Evolutionary conservation across 768 basidiomycete species (phyloP), one percentile per base, ranked within the genome.

Genomic region (Symmetrospora coprosmae): DNA sequence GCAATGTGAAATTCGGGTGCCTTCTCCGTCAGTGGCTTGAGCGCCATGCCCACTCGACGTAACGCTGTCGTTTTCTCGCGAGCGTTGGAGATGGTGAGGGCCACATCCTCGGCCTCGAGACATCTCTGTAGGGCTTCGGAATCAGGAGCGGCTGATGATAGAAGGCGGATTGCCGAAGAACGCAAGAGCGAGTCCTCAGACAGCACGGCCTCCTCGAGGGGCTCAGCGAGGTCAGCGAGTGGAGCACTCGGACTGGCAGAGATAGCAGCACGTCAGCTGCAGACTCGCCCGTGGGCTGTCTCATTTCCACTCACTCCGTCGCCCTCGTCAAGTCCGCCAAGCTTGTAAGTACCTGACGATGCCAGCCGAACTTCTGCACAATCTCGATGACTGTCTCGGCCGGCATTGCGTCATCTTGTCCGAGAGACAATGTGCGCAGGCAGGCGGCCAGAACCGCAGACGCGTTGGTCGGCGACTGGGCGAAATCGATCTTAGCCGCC

Each of bases 1-100:
- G 35, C 61, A 6, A 62, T 33, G 17, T 59, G 27, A 2, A 62
- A 17, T 50, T 45, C 63, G 40, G 33, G 35, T 40, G 6, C 61
- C 28, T 43, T 47, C 0, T 23, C 19, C 0, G 25, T 41, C 16
- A 31, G 21, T 4, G 11, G 28, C 21, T 68, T 41, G 1, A 70
- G 63, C 7, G 69, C 60, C 2, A 66, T 78, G 1, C 78, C 82
- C 2, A 91, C 77, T 50, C 84, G 78, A 2, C 81, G 80, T 7
- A 92, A 85, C 25, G 82, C 76, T 67, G 92, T 72, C 2, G 87
- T 81, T 41, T 88, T 80, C 67, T 97, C 92, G 34, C 92, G 78
- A 1, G 84, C 84, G 41, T 87, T 86, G 62, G 83, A 80, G 2
- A 84, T 74, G 56, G 89, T 84, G 34, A 94, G 70, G 1, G 85